Evolutionary conservation across 1,284 basidiomycete genomes (phyloP).

Genomic region (Rhodofomes roseus): DNA sequence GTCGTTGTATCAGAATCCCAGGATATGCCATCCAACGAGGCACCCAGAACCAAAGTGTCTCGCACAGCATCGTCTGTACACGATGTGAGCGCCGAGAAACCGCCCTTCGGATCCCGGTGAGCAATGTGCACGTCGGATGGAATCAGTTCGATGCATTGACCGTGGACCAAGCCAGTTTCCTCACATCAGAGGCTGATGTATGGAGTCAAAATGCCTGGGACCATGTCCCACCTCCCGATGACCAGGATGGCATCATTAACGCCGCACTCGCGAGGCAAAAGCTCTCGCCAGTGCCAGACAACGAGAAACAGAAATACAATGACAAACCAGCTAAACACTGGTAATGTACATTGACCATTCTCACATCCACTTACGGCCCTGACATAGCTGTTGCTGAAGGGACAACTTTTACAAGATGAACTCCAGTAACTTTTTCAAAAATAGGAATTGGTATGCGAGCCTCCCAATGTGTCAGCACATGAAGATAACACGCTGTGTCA

Average conservation of each 20-base stretch:
- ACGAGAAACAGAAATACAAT: constrained; percentile 69
- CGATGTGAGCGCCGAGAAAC: constrained; percentile 50
- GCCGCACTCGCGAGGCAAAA: constrained; percentile 69
- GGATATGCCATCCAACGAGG: background rate
- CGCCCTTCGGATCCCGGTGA: constrained; percentile 70
- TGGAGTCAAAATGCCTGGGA: constrained; percentile 87
- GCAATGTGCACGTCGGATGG: constrained; percentile 3
- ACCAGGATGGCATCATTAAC: constrained; percentile 68
- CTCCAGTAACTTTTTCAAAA: constrained; percentile 84
- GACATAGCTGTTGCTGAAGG: constrained; percentile 44
- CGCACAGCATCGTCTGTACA: constrained; percentile 59
- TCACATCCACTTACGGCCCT: too few relatives aligned
- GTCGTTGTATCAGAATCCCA: background rate
- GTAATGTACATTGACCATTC: too few relatives aligned
- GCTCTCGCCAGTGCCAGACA: constrained; percentile 61
- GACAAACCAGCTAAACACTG: constrained; percentile 71
- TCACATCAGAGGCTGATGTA: constrained; percentile 58
- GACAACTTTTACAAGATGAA: constrained; percentile 89
- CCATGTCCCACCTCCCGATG: constrained; percentile 80
- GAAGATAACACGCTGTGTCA: constrained; percentile 20
- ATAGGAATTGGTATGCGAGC: constrained; percentile 72
- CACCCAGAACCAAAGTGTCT: constrained; percentile 1
- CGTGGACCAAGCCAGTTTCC: constrained; percentile 37
- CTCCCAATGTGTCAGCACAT: background rate
- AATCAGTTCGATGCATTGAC: background rate